Conservation (phyloP, 75 land plant genomes). For the Pinus albicaulis region DNA sequence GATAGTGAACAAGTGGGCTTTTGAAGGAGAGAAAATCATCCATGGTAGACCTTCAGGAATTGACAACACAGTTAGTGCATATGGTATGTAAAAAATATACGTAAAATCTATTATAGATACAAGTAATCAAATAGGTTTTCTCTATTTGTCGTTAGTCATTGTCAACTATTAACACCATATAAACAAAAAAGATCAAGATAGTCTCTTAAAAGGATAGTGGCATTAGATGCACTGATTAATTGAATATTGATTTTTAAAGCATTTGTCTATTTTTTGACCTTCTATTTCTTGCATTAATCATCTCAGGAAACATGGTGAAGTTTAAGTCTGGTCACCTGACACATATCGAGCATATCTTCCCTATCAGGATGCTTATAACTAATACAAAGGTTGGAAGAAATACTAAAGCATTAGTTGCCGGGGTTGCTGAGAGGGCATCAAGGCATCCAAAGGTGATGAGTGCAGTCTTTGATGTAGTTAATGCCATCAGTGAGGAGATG, state of each 20-base stretch:
- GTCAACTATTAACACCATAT: too few species aligned
- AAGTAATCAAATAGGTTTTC: too few species aligned
- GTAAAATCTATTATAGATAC: not conserved
- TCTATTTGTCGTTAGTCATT: too few species aligned
- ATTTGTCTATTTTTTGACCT: not conserved
- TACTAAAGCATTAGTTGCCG: conserved; percentile 87
- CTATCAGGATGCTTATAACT: conserved; percentile 84
- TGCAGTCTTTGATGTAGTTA: conserved; percentile 73
- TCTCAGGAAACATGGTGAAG: conserved; percentile 79
- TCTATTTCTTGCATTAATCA: not conserved
- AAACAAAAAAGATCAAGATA: too few species aligned
- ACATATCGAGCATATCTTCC: conserved; percentile 52
- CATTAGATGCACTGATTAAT: too few species aligned
- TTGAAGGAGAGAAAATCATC: conserved; percentile 94
- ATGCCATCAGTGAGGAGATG: conserved; percentile 77
- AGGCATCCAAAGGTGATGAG: conserved; percentile 83
- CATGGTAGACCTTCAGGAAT: conserved; percentile 96
- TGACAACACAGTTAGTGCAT: conserved; percentile 92
- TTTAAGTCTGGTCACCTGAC: conserved; percentile 66
- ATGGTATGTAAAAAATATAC: conserved; percentile 42
- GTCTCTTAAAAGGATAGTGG: too few species aligned
- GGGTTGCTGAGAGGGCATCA: conserved; percentile 77
- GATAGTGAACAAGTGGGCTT: conserved; percentile 92
- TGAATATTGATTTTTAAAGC: too few species aligned
- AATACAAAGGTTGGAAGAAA: conserved; percentile 91